Evolutionary conservation across 2,329 filamentous ascomycete species (phyloP), one percentile per base, ranked within the genome.

Genomic region (Gaeumannomyces tritici): DNA sequence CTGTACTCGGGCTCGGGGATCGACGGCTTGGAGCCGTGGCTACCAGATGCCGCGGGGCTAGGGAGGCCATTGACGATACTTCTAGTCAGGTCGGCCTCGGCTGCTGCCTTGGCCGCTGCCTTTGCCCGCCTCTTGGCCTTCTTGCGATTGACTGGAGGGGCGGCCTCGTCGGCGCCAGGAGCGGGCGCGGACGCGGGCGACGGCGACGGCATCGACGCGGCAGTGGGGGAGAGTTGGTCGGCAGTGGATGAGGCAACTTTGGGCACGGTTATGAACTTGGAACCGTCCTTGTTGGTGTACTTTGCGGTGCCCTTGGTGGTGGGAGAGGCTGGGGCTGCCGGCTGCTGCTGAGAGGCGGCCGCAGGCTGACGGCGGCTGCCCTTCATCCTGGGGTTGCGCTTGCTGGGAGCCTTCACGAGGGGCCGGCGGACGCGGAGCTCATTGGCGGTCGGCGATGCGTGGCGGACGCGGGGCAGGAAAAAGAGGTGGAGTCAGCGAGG

Each of bases 121-220:
- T 97, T 97, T 72, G 90, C 89, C 67, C 93, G 85, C 68, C 93
- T 86, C 81, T 96, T 97, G 75, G 95, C 90, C 80, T 97, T 98
- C 81, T 97, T 97, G 72, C 90, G 87, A 76, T 96, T 97, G 61
- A 93, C 88, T 11, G 80, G 13, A 1, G 65, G 65, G 26, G 54
- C 59, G 4, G 62, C 12, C 58, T 55, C 57, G 71, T 57, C 65
- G 64, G 47, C 29, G 12, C 24, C 60, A 42, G 31, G 42, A 21
- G 18, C 33, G 6, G 47, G 13, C 7, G 60, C 61, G 57, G 62
- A 24, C 35, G 67, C 66, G 24, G 71, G 70, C 57, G 78, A 71
- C 28, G 71, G 70, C 57, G 78, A 71, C 28, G 76, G 70, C 57
- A 62, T 59, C 29, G 61, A 56, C 57, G 78, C 69, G 33, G 70